These are phyloP conservation scores for Synchytrium microbalum DNA, from an alignment of 371 early-diverging fungal species.

Conservation along the genomic window DNA sequence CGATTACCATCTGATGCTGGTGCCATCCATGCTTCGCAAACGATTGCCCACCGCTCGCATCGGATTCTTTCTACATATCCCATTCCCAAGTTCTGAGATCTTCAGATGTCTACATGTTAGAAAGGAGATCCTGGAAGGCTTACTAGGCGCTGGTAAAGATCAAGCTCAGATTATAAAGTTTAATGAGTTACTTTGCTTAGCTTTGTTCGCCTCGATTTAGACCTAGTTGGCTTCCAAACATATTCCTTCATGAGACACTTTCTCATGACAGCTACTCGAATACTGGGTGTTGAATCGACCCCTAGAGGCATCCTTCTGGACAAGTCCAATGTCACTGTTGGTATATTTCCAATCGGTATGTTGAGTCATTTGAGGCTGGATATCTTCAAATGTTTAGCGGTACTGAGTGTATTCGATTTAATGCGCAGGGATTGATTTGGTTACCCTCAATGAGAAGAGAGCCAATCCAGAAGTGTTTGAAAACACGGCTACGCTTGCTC, in stretches of 20 bases:
- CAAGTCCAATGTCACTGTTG: slow-evolving; percentile 30
- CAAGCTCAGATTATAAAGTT: not conserved
- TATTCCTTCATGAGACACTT: slow-evolving; percentile 52
- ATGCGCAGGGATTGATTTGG: slow-evolving; percentile 43
- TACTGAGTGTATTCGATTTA: not conserved
- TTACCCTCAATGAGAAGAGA: slow-evolving; percentile 48
- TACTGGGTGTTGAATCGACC: slow-evolving; percentile 37
- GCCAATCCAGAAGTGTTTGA: slow-evolving; percentile 60
- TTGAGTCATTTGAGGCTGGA: no score
- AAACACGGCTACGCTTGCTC: slow-evolving; percentile 60
- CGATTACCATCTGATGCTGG: slow-evolving; percentile 95
- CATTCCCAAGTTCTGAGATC: slow-evolving; percentile 51
- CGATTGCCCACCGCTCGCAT: slow-evolving; percentile 44
- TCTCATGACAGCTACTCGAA: slow-evolving; percentile 41
- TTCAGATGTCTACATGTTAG: slow-evolving; percentile 42
- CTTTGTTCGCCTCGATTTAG: slow-evolving; percentile 5
- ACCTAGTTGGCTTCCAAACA: slow-evolving; percentile 44
- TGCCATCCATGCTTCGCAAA: slow-evolving; percentile 69
- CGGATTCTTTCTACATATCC: slow-evolving; percentile 64
- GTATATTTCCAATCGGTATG: slow-evolving; percentile 56
- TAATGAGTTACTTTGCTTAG: slow-evolving; percentile 7
- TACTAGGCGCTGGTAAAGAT: slow-evolving; percentile 39
- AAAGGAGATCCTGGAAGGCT: slow-evolving; percentile 39
- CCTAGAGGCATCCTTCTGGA: slow-evolving; percentile 39
- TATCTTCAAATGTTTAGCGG: not conserved